Conservation (phyloP, 495 filamentous ascomycete genomes). For the Aspergillus carlsbadensis region DNA sequence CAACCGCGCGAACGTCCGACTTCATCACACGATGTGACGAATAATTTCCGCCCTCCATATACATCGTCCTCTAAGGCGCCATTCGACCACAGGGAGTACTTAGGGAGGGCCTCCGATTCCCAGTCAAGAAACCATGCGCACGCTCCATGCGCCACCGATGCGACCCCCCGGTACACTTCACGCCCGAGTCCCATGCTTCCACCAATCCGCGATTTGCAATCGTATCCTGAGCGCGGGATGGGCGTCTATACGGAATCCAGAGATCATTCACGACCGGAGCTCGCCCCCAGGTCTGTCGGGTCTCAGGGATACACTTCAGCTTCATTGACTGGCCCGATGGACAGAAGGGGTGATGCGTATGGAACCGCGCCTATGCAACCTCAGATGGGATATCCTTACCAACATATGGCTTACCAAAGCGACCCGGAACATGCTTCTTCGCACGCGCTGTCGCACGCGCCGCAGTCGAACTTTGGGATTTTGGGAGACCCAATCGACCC, state of each 20-base stretch:
- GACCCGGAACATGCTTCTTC: constrained; percentile 36
- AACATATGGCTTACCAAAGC: constrained; percentile 30
- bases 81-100: constrained; percentile 32
- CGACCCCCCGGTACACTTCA: constrained; percentile 23
- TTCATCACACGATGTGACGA: constrained; percentile 34
- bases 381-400: constrained; percentile 32
- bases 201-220: constrained; percentile 42
- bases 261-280: constrained; percentile 32
- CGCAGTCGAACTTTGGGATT: constrained; percentile 45
- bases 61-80: constrained; percentile 21
- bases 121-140: constrained; percentile 16
- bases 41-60: constrained; percentile 28
- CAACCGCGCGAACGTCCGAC: constrained; percentile 36
- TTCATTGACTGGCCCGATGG: constrained; percentile 22
- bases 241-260: constrained; percentile 33
- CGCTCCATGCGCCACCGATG: constrained; percentile 8
- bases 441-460: constrained; percentile 29
- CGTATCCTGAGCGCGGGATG: constrained; percentile 31
- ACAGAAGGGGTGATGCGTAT: constrained; percentile 32
- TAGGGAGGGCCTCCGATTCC: constrained; percentile 17
- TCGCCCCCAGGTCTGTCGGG: constrained; percentile 14
- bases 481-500: constrained; percentile 45
- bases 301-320: constrained; percentile 15
- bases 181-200: constrained; percentile 44
- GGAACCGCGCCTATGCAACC: constrained; percentile 26